phyloP scores from a whole-genome alignment of 1,139 yeast species.

The Meyerozyma guilliermondii region DNA sequence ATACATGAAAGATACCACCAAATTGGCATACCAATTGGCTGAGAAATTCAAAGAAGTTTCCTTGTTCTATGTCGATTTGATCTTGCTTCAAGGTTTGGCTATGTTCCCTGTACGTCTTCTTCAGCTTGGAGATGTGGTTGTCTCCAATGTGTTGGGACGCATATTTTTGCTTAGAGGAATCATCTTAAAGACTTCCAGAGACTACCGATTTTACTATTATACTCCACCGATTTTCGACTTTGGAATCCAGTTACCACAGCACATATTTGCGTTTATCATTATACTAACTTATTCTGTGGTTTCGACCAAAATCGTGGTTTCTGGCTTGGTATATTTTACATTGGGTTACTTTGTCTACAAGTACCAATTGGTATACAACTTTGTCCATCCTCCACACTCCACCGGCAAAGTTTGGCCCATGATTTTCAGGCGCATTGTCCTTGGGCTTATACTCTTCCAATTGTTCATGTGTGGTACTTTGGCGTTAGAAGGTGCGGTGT shows the following conservation, averaged over 20 bases:
- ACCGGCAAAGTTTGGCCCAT: slow-evolving; percentile 72
- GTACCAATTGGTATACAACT: slow-evolving; percentile 59
- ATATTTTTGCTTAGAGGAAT: slow-evolving; percentile 49
- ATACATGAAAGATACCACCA: slow-evolving; percentile 68
- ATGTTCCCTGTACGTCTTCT: slow-evolving; percentile 76
- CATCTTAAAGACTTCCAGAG: slow-evolving; percentile 52
- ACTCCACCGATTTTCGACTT: slow-evolving; percentile 64
- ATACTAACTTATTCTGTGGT: slow-evolving; percentile 59
- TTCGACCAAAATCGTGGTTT: slow-evolving; percentile 60
- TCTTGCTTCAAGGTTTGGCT: slow-evolving; percentile 77
- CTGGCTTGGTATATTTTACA: slow-evolving; percentile 58
- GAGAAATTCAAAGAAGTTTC: slow-evolving; percentile 65
- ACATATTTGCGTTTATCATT: slow-evolving; percentile 55
- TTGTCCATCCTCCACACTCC: slow-evolving; percentile 68
- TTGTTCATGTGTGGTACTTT: slow-evolving; percentile 66
- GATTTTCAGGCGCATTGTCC: slow-evolving; percentile 51
- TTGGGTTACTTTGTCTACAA: slow-evolving; percentile 63
- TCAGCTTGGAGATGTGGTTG: slow-evolving; percentile 56
- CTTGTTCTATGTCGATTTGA: slow-evolving; percentile 75
- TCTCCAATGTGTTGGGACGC: slow-evolving; percentile 46
- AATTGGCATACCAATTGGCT: slow-evolving; percentile 75
- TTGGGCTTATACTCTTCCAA: slow-evolving; percentile 57
- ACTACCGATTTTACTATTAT: slow-evolving; percentile 41
- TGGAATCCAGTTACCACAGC: slow-evolving; percentile 64
- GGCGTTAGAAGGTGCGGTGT: slow-evolving; percentile 57